Evolutionary conservation across 768 basidiomycete species (phyloP), one percentile per base, ranked within the genome.

Genomic region (Chalciporus piperatus): DNA sequence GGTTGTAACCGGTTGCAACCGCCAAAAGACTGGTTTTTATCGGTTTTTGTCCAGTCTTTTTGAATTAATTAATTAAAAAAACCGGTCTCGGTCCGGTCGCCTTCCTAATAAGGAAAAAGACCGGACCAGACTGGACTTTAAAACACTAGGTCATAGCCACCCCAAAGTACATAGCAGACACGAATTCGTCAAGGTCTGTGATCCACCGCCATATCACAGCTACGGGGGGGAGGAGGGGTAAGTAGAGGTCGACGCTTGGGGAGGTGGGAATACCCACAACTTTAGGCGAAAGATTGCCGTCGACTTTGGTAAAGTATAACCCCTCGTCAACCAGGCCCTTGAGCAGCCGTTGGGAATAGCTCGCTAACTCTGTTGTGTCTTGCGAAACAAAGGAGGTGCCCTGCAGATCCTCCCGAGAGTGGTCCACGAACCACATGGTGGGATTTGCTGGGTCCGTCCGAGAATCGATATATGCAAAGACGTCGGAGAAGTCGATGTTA

Each of bases 171-270:
- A 52, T 50, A 12, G 45, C 42, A 0, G 40, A 53, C 0, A 60
- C 30, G 0, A 63, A 47, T 3, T 58, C 41, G 22, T 51, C 41
- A 0, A 56, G 37, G 3, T 61, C 39, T 0, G 28, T 2, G 1
- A 64, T 9, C 51, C 57, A 58, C 12, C 16, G 3, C 44, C 47
- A 58, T 13, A 50, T 53, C 12, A 23, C 35, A 1, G 5, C 55
- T 45, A 3, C 7, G n/a, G n/a, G n/a, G n/a, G n/a, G n/a, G n/a
- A n/a, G n/a, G n/a, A n/a, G n/a, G n/a, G n/a, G n/a, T n/a, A n/a
- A n/a, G n/a, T n/a, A 25, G 25, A 25, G 25, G 25, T 25, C 4
- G 25, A 25, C 6, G 17, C 17, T 23, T 48, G n/a, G 3, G 6
- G 45, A 0, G 37, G 45, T 27, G 42, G n/a, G n/a, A n/a, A n/a